phyloP scores from a whole-genome alignment of 2,329 filamentous ascomycete genomes.

The Waltergamsia citrina region DNA sequence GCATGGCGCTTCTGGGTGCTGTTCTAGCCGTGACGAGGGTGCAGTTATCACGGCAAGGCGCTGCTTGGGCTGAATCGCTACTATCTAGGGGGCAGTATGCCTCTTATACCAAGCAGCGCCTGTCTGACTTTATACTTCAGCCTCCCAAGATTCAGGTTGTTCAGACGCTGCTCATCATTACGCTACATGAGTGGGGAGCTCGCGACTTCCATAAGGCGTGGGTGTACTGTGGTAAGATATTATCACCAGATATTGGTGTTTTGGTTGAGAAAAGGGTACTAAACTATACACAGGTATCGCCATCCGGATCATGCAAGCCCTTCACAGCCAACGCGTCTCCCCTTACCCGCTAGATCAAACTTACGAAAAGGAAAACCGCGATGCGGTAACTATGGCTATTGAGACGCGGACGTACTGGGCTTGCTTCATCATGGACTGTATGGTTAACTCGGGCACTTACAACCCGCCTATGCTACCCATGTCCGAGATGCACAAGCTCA shows the following conservation, averaged over 20 bases:
- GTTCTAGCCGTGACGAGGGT: slow-evolving; percentile 18
- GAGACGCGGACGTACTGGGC: slow-evolving; percentile 33
- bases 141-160: slow-evolving; percentile 22
- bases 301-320: slow-evolving; percentile 26
- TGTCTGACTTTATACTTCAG: slow-evolving; percentile 15
- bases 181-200: slow-evolving; percentile 30
- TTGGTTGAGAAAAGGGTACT: too few relatives aligned
- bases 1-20: slow-evolving; percentile 17
- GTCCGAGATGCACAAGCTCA: slow-evolving; percentile 21
- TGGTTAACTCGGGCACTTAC: slow-evolving; percentile 30
- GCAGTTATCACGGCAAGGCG: slow-evolving; percentile 19
- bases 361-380: slow-evolving; percentile 7
- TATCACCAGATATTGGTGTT: too few relatives aligned
- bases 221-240: slow-evolving; percentile 27
- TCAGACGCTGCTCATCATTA: slow-evolving; percentile 27
- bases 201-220: slow-evolving; percentile 31
- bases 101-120: slow-evolving; percentile 14
- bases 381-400: slow-evolving; percentile 15
- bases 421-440: slow-evolving; percentile 34
- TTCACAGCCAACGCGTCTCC: slow-evolving; percentile 17
- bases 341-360: slow-evolving; percentile 15
- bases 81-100: slow-evolving; percentile 21
- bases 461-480: slow-evolving; percentile 25
- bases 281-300: slow-evolving; percentile 25
- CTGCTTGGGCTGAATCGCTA: slow-evolving; percentile 15